Percentiles rank a stretch among this genome's conserved stretches.
Evolutionary conservation across 2,329 filamentous ascomycete genomes (phyloP).

Genomic region (Shiraia bambusicola): DNA sequence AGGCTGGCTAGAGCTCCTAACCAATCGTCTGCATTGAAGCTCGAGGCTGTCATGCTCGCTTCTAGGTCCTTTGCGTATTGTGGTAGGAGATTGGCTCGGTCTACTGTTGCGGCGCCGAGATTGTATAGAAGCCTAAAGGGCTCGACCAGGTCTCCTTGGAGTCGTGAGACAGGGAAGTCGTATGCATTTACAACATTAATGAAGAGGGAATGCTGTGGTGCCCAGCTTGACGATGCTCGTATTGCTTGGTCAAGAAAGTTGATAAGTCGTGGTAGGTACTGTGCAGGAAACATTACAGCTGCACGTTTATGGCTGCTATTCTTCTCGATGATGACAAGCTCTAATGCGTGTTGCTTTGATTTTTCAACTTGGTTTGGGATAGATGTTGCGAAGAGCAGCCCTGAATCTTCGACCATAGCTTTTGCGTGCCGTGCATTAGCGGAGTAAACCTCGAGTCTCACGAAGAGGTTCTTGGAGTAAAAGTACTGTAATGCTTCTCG

Average conservation of each 20-base stretch:
- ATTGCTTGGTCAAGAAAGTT: slow-evolving; percentile 37
- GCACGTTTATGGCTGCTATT: slow-evolving; percentile 29
- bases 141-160: slow-evolving; percentile 40
- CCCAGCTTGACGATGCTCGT: slow-evolving; percentile 23
- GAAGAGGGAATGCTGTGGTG: slow-evolving; percentile 20
- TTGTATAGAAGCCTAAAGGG: slow-evolving; percentile 29
- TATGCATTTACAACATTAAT: slow-evolving; percentile 30
- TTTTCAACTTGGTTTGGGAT: slow-evolving; percentile 7
- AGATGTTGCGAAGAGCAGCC: slow-evolving; percentile 29
- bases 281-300: slow-evolving; percentile 35
- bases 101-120: slow-evolving; percentile 22
- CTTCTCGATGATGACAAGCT: slow-evolving; percentile 33
- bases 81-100: slow-evolving; percentile 20
- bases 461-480: slow-evolving; percentile 36
- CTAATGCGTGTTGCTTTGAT: slow-evolving; percentile 26
- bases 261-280: slow-evolving; percentile 39
- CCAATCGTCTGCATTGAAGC: slow-evolving; percentile 20
- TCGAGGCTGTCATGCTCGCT: slow-evolving; percentile 16
- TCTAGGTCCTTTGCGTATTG: slow-evolving; percentile 29
- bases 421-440: slow-evolving; percentile 34
- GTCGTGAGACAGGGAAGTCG: slow-evolving; percentile 19
- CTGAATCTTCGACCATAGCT: slow-evolving; percentile 35
- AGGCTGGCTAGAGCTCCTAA: slow-evolving; percentile 19
- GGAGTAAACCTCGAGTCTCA: slow-evolving; percentile 28
- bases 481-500: slow-evolving; percentile 29